phyloP scores from a whole-genome alignment of 164 flowering plant genomes.

The Vitis rotundifolia region DNA sequence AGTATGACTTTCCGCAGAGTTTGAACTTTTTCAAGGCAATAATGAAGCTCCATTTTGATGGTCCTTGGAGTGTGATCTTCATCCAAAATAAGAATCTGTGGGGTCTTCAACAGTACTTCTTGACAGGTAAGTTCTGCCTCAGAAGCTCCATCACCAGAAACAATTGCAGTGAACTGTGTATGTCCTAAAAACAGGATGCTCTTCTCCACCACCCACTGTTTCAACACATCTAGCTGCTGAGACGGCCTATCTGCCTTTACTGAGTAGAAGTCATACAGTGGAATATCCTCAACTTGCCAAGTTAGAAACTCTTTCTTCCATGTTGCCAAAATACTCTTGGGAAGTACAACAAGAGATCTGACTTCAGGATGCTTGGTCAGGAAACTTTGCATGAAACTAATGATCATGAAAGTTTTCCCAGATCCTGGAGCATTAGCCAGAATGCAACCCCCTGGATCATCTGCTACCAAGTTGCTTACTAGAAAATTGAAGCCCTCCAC shows the following conservation, averaged over 20 bases:
- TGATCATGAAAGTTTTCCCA: conserved; percentile 92
- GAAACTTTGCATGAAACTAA: conserved; percentile 87
- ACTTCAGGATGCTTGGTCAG: conserved; percentile 73
- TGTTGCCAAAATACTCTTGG: conserved; percentile 71
- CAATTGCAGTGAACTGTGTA: conserved; percentile 74
- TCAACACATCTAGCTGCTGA: conserved; percentile 70
- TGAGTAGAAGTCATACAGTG: conserved; percentile 72
- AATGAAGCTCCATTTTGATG: conserved; percentile 62
- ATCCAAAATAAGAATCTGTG: conserved; percentile 78
- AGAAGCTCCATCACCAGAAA: conserved; percentile 39
- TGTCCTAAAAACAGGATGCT: conserved; percentile 84
- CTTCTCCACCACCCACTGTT: conserved; percentile 61
- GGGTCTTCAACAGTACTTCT: conserved; percentile 59
- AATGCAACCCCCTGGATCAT: conserved; percentile 88
- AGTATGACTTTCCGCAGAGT: conserved; percentile 88
- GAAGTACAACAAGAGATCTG: conserved; percentile 77
- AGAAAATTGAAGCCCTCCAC: conserved; percentile 88
- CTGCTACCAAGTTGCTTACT: conserved; percentile 61
- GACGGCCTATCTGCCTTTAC: conserved; percentile 62
- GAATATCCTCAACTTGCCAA: conserved; percentile 84
- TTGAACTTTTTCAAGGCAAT: conserved; percentile 64
- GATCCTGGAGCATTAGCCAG: conserved; percentile 98
- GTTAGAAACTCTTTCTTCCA: conserved; percentile 84
- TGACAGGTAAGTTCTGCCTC: conserved; percentile 46
- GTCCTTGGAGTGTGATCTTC: conserved; percentile 96